Conservation (phyloP, 1,284 basidiomycete genomes). For the Ustilago crameri region DNA sequence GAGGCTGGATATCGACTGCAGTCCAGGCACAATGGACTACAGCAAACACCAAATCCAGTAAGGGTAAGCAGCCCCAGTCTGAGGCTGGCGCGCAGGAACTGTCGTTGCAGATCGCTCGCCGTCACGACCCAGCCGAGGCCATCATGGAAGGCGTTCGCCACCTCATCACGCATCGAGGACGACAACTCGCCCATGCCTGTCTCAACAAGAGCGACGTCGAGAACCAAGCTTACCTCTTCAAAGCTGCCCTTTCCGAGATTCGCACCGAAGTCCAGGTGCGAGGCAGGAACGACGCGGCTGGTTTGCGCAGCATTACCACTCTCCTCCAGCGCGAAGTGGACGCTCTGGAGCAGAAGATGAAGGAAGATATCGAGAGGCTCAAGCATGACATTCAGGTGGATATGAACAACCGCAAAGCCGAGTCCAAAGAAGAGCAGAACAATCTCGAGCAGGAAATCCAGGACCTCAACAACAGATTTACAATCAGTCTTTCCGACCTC, state of each 20-base stretch:
- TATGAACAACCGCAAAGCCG: constrained; percentile 90
- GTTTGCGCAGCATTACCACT: constrained; percentile 79
- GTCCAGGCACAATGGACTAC: constrained; percentile 17
- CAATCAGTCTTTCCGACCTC: constrained; percentile 66
- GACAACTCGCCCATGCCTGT: constrained; percentile 79
- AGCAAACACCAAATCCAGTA: constrained; percentile 12
- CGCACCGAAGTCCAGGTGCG: constrained; percentile 86
- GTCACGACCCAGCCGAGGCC: constrained; percentile 65
- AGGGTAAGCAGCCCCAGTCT: constrained; percentile 23
- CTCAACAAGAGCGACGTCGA: constrained; percentile 81
- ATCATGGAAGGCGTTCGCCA: constrained; percentile 88
- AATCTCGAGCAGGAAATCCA: constrained; percentile 87
- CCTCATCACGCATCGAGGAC: constrained; percentile 80
- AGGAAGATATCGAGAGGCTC: constrained; percentile 86
- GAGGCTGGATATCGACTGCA: constrained; percentile 50
- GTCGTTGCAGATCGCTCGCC: constrained; percentile 33
- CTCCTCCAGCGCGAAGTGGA: constrained; percentile 90
- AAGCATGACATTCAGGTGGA: constrained; percentile 98
- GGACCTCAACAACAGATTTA: constrained; percentile 71
- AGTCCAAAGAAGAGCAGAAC: constrained; percentile 88
- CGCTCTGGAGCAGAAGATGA: constrained; percentile 86
- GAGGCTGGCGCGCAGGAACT: constrained; percentile 17
- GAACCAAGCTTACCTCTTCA: constrained; percentile 87
- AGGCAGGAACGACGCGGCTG: constrained; percentile 84
- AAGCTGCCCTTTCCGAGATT: constrained; percentile 89